phyloP scores from a whole-genome alignment of 352 stramenopile genomes.

The Phytopythium vexans region DNA sequence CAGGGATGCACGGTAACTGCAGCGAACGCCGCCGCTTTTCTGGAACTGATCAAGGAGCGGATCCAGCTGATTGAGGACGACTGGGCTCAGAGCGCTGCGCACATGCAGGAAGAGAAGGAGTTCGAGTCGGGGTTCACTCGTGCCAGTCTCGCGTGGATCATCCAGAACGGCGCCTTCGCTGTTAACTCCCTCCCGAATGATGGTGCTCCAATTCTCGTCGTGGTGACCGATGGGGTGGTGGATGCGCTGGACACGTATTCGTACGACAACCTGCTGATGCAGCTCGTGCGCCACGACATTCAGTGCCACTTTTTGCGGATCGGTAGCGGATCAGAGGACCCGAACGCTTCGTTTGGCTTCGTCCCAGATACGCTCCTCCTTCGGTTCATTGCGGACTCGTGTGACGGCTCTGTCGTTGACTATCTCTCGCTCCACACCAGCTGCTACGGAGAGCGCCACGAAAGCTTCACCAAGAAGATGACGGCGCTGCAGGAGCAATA shows the following conservation, averaged over 20 bases:
- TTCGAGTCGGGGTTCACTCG: conserved; percentile 3
- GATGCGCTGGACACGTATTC: conserved; percentile 71
- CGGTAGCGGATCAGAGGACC: conserved; percentile 45
- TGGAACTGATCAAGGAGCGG: conserved; percentile 69
- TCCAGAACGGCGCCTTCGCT: conserved; percentile 86
- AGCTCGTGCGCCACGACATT: conserved; percentile 86
- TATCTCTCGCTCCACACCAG: conserved; percentile 54
- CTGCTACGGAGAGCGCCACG: conserved; percentile 33
- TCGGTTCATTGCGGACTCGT: conserved; percentile 72
- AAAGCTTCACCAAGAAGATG: conserved; percentile 43
- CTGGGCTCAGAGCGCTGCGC: conserved; percentile 45
- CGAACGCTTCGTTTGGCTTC: conserved; percentile 78
- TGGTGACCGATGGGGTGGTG: conserved; percentile 85
- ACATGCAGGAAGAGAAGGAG: conserved; percentile 18
- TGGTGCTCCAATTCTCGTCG: conserved; percentile 72
- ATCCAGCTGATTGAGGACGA: conserved; percentile 83
- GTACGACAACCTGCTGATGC: conserved; percentile 87
- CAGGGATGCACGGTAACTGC: conserved; percentile 75
- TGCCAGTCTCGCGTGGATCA: conserved; percentile 65
- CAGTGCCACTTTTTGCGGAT: conserved; percentile 82
- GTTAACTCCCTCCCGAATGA: conserved; percentile 81
- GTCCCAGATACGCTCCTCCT: conserved; percentile 81
- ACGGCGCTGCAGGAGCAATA: conserved; percentile 53
- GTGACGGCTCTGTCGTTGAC: conserved; percentile 62
- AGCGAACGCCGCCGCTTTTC: conserved; percentile 47